phyloP scores from a whole-genome alignment of 2,329 filamentous ascomycete species.

The Fusarium sp. region DNA sequence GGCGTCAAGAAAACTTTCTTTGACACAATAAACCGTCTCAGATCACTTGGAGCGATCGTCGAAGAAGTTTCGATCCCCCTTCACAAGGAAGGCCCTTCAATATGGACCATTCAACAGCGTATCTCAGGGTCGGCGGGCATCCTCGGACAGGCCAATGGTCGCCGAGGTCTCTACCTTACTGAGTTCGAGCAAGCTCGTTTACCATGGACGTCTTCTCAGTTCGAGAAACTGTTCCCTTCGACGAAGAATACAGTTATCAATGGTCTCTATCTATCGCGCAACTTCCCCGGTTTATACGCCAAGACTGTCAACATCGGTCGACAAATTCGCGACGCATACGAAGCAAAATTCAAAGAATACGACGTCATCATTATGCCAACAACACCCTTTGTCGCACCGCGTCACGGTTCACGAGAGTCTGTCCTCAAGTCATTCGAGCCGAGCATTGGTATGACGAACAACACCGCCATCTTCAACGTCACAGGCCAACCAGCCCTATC shows the following conservation, averaged over 20 bases:
- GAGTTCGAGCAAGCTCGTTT: slow-evolving; percentile 63
- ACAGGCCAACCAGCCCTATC: slow-evolving; percentile 68
- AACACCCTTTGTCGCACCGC: slow-evolving; percentile 60
- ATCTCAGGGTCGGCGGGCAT: slow-evolving; percentile 58
- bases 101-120: slow-evolving; percentile 64
- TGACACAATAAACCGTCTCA: slow-evolving; percentile 56
- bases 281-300: slow-evolving; percentile 60
- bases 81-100: slow-evolving; percentile 60
- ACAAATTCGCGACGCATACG: slow-evolving; percentile 61
- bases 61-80: slow-evolving; percentile 64
- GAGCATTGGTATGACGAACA: slow-evolving; percentile 66
- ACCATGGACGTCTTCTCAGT: slow-evolving; percentile 60
- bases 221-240: slow-evolving; percentile 63
- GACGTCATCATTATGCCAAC: slow-evolving; percentile 64
- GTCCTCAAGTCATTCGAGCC: slow-evolving; percentile 61
- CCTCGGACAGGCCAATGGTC: slow-evolving; percentile 59
- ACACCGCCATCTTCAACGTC: slow-evolving; percentile 69
- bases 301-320: slow-evolving; percentile 63
- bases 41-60: slow-evolving; percentile 61
- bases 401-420: slow-evolving; percentile 54
- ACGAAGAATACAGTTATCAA: slow-evolving; percentile 68
- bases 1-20: slow-evolving; percentile 57
- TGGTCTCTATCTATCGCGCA: slow-evolving; percentile 59
- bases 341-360: slow-evolving; percentile 54
- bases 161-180: slow-evolving; percentile 62